phyloP scores from a whole-genome alignment of 1,284 basidiomycete species.

The Austroboletus olivaceoglutinosus region DNA sequence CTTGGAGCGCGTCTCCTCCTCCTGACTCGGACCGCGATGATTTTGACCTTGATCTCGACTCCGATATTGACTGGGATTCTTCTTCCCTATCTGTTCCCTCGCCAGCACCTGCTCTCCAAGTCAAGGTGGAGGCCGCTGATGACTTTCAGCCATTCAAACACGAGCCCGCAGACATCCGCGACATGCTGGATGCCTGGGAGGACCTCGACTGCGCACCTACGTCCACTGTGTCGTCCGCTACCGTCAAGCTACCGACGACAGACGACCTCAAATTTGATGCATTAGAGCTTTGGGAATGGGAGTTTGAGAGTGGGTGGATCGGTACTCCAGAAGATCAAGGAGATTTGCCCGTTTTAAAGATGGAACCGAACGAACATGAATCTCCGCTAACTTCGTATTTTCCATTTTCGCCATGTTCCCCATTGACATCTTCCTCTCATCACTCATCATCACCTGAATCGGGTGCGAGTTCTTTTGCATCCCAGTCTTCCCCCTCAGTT shows the following conservation, averaged over 20 bases:
- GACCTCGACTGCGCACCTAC: conserved; percentile 43
- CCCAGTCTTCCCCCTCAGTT: conserved; percentile 16
- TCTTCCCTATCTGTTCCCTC: conserved; percentile 26
- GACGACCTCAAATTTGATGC: conserved; percentile 45
- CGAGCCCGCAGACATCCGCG: conserved; percentile 58
- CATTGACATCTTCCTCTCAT: conserved; percentile 19
- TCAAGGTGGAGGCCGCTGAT: conserved; percentile 29
- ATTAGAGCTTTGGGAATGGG: conserved; percentile 51
- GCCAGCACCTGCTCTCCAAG: conserved; percentile 15
- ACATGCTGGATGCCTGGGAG: conserved; percentile 65
- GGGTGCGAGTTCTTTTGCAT: conserved; percentile 13
- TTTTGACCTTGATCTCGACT: conserved; percentile 36
- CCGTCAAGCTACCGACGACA: conserved; percentile 32
- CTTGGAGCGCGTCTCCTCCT: conserved; percentile 57
- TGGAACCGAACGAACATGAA: conserved; percentile 24
- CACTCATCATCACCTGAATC: conserved; percentile 21
- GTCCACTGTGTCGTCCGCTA: conserved; percentile 29
- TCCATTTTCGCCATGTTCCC: conserved; percentile 20
- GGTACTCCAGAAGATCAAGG: conserved; percentile 15
- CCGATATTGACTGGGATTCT: conserved; percentile 43
- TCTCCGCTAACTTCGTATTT: conserved; percentile 6
- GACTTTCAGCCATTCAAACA: conserved; percentile 44
- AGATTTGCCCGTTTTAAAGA: conserved; percentile 27
- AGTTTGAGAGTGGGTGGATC: conserved; percentile 34
- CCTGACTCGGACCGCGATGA: conserved; percentile 66